Base-by-base conservation (phyloP, 805 yeast species). In the Monosporozyma aerobia region DNA sequence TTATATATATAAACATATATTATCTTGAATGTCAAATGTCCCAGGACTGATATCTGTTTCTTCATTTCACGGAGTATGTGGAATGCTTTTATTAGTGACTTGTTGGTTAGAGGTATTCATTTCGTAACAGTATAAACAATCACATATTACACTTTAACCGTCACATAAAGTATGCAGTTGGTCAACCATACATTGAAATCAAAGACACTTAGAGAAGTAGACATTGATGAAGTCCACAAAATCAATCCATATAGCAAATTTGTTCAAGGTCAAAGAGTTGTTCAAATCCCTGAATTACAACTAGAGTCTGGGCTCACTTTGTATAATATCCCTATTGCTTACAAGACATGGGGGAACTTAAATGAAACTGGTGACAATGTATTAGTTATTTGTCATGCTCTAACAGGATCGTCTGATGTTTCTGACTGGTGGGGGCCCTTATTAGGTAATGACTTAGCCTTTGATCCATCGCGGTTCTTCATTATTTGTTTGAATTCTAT, bases 401-500 rank as follows among this genome's bases (percentile, higher is more conserved):
- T 94, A 52, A 90, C 98, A 0, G 99, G 99, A 0, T 89, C 97
- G 0, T 79, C 96, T 0, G 98, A 94, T 66, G 96, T 92, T 16
- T 78, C 85, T 41, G 99, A 94, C 63, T 94, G 99, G 99, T 94
- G 99, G 99, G 97, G 98, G 0, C 97, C 98, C 0, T 69, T 94
- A 25, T 71, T 94, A 30, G 99, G 98, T 0, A 86, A 81, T 13
- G 79, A 83, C 53, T 51, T 58, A 49, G 95, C 98, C 0, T 89
- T 94, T 69, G 99, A 94, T 69, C 96, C 97, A 0, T 74, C 90
- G 0, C 78, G 86, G 57, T 94, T 84, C 67, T 88, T 88, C 67
- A 81, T 94, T 47, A 77, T 94, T 14, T 92, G 99, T 65, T 71
- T 92, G 53, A 92, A 94, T 65, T 85, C 95, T n/a, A 75, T 94